Evolutionary conservation across 1,284 basidiomycete genomes (phyloP).

Genomic region (Phellinidium pouzarii): DNA sequence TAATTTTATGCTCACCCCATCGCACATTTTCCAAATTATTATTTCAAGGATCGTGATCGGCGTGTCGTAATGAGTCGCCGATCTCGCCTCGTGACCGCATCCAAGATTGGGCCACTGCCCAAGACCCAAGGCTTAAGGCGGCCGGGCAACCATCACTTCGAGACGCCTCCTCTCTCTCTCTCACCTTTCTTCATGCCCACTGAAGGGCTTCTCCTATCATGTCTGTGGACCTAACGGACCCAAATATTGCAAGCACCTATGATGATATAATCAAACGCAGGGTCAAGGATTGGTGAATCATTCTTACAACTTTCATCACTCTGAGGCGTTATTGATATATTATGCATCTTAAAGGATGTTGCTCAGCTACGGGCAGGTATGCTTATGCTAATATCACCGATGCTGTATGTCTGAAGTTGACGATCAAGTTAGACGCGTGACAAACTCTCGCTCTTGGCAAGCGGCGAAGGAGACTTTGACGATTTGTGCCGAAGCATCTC

Average conservation of each 20-base stretch:
- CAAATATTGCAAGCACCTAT: conserved; percentile 17
- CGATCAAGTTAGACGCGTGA: conserved; percentile 13
- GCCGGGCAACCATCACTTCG: conserved; percentile 2
- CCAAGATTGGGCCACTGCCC: too few relatives aligned
- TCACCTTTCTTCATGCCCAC: conserved; percentile 3
- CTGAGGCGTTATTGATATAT: neutral
- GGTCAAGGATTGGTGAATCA: conserved; percentile 18
- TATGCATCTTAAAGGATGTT: conserved; percentile 14
- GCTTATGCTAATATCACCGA: neutral
- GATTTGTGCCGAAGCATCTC: conserved; percentile 18
- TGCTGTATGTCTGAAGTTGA: neutral
- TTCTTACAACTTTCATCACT: neutral
- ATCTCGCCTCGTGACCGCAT: too few relatives aligned
- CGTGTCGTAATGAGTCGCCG: too few relatives aligned
- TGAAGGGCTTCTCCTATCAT: neutral
- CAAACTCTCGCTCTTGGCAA: conserved; percentile 19
- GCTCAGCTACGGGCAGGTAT: conserved; percentile 14
- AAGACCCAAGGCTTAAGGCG: too few relatives aligned
- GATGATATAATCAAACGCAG: conserved; percentile 18
- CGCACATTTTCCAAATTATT: too few relatives aligned
- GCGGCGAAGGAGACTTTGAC: conserved; percentile 20
- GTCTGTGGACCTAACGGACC: conserved; percentile 20
- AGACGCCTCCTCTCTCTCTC: neutral
- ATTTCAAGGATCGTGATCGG: too few relatives aligned
- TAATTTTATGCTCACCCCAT: too few relatives aligned